Base-by-base conservation (phyloP, 805 yeast species). In the Komagataella ulmi region DNA sequence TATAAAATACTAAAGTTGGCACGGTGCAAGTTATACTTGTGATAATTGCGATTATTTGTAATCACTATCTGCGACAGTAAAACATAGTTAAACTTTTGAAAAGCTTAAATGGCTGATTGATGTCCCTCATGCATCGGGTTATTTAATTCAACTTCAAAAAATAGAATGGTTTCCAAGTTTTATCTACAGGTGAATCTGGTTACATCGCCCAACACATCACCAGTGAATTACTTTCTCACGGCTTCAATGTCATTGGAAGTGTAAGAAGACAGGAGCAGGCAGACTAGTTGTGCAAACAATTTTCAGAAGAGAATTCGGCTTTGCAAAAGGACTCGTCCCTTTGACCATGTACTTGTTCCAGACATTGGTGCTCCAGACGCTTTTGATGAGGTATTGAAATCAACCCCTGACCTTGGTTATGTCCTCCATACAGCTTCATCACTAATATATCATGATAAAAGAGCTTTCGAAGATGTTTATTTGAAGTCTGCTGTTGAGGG, bases 361-460 rank as follows among this genome's bases (percentile, higher is more conserved):
- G 74, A 70, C 54, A 36, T 48, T 23, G 18, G n/a, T 24, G 19
- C 45, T 12, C 60, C 57, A 10, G 69, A 69, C 18, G 80, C 82
- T 1, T 80, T 80, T 55, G 80, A 76, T 57, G 61, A 65, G 10
- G 73, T 72, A 0, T 64, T 80, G 48, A 53, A 64, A 44, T 62
- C 60, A 10, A 68, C 76, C 45, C 65, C 68, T 2, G 74, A 75
- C 40, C 65, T 76, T 49, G 64, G 65, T 7, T 62, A 58, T 53
- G 73, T 79, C 5, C 55, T 77, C 14, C 83, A 77, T 60, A 71
- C 79, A 1, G 77, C 80, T 10, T 71, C 77, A 46, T 81, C 82
- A n/a, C 70, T 73, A 55, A 62, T 70, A 40, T 64, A 66, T 2
- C 72, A 73, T 49, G 68, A 70, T 6, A 79, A 80, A 55, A 67